Evolutionary conservation across 2,329 filamentous ascomycete genomes (phyloP).

Genomic region (Aspergillaceae sp.): DNA sequence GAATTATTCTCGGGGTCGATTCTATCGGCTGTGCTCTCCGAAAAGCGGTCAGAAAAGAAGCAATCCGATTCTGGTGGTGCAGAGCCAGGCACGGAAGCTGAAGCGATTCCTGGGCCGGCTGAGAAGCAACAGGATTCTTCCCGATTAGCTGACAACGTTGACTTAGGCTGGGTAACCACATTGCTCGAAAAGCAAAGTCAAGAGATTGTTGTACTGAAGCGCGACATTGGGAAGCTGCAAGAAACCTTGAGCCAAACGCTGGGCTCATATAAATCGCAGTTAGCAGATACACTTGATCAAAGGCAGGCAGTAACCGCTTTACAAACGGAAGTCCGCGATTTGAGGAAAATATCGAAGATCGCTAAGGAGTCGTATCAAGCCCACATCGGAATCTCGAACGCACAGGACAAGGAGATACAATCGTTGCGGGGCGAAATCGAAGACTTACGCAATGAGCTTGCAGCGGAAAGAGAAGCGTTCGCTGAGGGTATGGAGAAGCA

Average conservation of each 20-base stretch:
- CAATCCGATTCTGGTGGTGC: neutral
- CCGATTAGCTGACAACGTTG: too few species aligned
- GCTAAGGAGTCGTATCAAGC: neutral
- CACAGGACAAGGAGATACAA: neutral
- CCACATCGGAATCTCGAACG: neutral
- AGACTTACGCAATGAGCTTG: neutral
- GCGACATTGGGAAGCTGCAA: conserved; percentile 24
- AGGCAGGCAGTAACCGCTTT: conserved; percentile 8
- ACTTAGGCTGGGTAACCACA: too few species aligned
- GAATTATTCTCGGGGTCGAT: neutral
- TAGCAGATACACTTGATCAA: conserved; percentile 4
- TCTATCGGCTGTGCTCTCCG: neutral
- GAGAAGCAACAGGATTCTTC: too few species aligned
- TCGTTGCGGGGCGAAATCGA: neutral
- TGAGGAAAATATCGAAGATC: neutral
- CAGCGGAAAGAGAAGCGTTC: too few species aligned
- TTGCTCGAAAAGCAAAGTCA: conserved; percentile 6
- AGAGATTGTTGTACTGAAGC: conserved; percentile 18
- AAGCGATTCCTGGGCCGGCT: too few species aligned
- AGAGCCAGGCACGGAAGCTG: neutral
- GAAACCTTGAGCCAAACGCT: conserved; percentile 8
- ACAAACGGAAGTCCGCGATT: neutral
- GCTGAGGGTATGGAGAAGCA: too few species aligned
- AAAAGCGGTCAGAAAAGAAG: neutral
- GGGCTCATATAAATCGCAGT: neutral